These are phyloP conservation scores for Neurospora intermedia DNA, from an alignment of 495 filamentous ascomycete genomes.

Conservation along the genomic window DNA sequence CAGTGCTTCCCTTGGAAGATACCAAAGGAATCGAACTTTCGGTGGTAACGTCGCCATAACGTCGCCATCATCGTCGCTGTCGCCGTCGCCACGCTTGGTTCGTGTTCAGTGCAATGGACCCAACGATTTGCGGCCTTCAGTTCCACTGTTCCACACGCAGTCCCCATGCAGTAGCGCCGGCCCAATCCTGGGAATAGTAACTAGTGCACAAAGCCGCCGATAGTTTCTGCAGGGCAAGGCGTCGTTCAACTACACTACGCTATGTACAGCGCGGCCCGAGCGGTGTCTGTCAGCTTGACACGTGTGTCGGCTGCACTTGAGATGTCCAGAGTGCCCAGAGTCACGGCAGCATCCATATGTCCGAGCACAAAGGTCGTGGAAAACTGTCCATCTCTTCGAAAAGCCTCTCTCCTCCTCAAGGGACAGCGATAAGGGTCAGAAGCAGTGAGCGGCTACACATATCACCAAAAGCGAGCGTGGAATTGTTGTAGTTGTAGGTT, in stretches of 20 bases:
- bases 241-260: not conserved
- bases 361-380: not conserved
- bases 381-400: not conserved
- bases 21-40: not conserved
- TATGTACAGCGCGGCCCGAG: not conserved
- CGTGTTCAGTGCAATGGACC: not conserved
- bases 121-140: not conserved
- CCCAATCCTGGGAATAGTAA: not conserved
- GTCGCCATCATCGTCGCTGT: not conserved
- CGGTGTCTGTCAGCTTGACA: conserved; percentile 21
- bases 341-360: not conserved
- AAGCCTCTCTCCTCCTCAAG: not conserved
- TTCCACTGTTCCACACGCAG: not conserved
- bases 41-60: not conserved
- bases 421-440: not conserved
- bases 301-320: conserved; percentile 11
- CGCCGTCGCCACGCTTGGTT: not conserved
- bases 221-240: not conserved
- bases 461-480: not conserved
- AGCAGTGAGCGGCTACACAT: not conserved
- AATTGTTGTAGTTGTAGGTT: not conserved
- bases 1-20: too few relatives aligned
- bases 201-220: not conserved
- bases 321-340: not conserved
- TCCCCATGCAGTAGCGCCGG: not conserved